Conservation (phyloP, 257 asterid genomes). For the Forsythia viridissima region DNA sequence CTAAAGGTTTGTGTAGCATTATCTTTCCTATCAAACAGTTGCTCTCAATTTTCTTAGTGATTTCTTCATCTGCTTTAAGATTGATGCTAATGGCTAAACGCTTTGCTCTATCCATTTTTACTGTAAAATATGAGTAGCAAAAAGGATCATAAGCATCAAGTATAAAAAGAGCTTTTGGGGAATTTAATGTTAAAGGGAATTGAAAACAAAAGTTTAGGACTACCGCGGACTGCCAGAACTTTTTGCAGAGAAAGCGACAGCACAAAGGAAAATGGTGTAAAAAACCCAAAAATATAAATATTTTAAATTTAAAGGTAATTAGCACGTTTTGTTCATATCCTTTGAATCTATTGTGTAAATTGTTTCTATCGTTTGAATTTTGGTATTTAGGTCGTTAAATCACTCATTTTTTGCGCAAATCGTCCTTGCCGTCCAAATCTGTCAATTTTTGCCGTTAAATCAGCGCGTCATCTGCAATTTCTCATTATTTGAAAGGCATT, state of each 20-base stretch:
- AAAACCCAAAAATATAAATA: no score
- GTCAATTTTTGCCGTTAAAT: no score
- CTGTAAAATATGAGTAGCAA: neutral
- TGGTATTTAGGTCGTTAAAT: no score
- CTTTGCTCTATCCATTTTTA: slow-evolving; percentile 1
- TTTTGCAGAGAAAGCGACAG: neutral
- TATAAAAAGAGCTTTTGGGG: neutral
- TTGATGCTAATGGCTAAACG: slow-evolving; percentile 13
- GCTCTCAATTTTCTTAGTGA: neutral
- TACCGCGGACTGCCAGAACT: neutral
- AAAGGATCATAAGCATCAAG: neutral
- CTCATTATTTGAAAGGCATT: no score
- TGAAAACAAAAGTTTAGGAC: neutral
- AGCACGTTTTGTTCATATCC: no score
- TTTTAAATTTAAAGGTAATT: no score
- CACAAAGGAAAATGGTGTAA: neutral
- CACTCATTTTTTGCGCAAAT: no score
- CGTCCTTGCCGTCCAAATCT: no score
- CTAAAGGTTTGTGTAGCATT: neutral
- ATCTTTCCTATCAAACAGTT: slow-evolving; percentile 34
- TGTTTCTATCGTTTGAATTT: no score
- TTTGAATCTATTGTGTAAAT: no score
- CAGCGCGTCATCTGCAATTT: no score
- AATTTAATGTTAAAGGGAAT: no score
- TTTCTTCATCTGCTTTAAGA: slow-evolving; percentile 11